phyloP scores from a whole-genome alignment of 495 filamentous ascomycete species.

The Daldinia concentrica region DNA sequence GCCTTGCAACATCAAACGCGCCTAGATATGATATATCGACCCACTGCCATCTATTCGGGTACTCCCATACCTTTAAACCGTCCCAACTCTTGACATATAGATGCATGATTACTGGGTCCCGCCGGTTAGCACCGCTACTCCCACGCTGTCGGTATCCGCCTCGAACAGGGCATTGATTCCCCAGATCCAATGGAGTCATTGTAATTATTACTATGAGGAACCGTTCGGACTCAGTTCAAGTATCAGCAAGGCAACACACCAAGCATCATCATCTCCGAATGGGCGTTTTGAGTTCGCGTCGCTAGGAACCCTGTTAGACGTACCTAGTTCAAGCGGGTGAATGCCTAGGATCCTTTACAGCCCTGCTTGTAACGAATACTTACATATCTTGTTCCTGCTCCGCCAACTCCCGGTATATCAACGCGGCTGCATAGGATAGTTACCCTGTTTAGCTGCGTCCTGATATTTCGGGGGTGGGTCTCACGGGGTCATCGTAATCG shows the following conservation, averaged over 20 bases:
- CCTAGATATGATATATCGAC: conserved; percentile 13
- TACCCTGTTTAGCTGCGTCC: background rate
- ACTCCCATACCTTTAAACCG: conserved; percentile 5
- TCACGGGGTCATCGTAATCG: background rate
- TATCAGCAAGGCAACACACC: conserved; percentile 4
- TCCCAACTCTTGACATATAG: conserved; percentile 20
- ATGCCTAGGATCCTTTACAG: background rate
- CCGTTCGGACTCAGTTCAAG: conserved; percentile 1
- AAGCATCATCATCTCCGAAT: background rate
- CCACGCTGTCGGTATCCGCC: conserved; percentile 41
- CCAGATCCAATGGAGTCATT: conserved; percentile 6
- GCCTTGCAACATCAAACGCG: conserved; percentile 7
- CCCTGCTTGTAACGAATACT: background rate
- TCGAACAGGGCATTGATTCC: conserved; percentile 11
- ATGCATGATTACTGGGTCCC: conserved; percentile 13
- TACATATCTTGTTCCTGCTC: background rate
- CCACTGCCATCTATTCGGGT: conserved; percentile 15
- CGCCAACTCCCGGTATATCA: background rate
- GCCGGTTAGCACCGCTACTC: conserved; percentile 20
- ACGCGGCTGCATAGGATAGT: background rate
- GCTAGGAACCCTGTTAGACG: background rate
- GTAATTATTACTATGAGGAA: background rate
- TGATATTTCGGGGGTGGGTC: background rate
- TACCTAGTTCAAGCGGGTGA: conserved; percentile 6
- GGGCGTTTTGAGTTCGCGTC: conserved; percentile 1